Conservation (phyloP, 106 monocot genomes). For the Cymbidium sinense region DNA sequence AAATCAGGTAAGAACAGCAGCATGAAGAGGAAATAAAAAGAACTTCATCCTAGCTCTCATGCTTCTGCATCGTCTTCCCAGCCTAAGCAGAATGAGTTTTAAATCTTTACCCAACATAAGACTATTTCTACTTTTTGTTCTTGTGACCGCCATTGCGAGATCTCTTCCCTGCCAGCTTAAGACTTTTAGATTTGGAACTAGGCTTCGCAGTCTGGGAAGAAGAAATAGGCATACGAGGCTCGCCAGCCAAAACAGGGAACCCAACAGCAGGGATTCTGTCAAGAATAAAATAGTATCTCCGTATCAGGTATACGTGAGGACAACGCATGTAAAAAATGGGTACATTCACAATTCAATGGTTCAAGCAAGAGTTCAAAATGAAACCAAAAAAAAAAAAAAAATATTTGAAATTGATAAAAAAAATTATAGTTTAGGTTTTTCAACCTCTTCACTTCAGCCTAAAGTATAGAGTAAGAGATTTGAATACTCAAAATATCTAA, state of each 20-base stretch:
- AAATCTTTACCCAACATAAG: constrained; percentile 7
- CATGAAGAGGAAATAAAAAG: constrained; percentile 19
- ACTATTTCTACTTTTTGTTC: constrained; percentile 14
- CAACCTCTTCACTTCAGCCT: not conserved
- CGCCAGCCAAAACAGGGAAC: constrained; percentile 77
- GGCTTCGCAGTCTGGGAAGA: constrained; percentile 25
- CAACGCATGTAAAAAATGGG: not conserved
- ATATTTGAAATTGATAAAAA: not conserved
- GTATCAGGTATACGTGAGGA: not conserved
- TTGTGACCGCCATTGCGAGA: constrained; percentile 19
- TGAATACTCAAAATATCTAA: not conserved
- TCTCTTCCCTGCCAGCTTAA: constrained; percentile 38
- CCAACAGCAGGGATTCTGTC: constrained; percentile 84
- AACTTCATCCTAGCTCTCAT: constrained; percentile 48
- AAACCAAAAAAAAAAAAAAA: not conserved
- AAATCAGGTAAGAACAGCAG: constrained; percentile 8
- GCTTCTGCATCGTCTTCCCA: constrained; percentile 47
- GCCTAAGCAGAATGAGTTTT: constrained; percentile 2
- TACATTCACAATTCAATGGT: not conserved
- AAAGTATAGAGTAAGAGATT: not conserved
- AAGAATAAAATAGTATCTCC: not conserved
- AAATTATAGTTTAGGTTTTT: not conserved
- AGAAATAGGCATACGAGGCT: constrained; percentile 44
- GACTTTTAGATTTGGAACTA: constrained; percentile 8
- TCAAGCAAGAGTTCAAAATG: not conserved